These are phyloP conservation scores for Knufia fluminis DNA, from an alignment of 2,329 filamentous ascomycete genomes.

Conservation along the genomic window DNA sequence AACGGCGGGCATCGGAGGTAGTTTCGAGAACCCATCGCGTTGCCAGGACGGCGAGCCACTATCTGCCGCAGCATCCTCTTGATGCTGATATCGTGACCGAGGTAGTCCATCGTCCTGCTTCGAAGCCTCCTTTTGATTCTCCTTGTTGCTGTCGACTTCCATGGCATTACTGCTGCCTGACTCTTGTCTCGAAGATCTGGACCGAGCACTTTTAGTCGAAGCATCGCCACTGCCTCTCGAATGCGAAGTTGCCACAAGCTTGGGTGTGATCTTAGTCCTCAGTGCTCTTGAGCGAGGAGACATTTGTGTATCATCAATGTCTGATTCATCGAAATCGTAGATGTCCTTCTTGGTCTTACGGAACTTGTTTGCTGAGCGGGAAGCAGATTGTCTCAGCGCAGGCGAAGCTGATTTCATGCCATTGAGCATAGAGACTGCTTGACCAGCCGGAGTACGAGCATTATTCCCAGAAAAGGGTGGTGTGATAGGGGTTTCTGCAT, in stretches of 20 bases:
- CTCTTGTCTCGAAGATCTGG: slow-evolving; percentile 7
- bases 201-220: slow-evolving; percentile 4
- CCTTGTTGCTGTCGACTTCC: neutral
- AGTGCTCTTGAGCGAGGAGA: slow-evolving; percentile 16
- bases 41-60: neutral
- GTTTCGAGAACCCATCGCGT: neutral
- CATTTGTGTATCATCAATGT: slow-evolving; percentile 23
- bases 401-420: slow-evolving; percentile 8
- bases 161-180: slow-evolving; percentile 3
- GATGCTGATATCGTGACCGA: neutral
- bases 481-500: slow-evolving; percentile 7
- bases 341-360: slow-evolving; percentile 9
- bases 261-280: slow-evolving; percentile 7
- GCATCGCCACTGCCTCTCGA: slow-evolving; percentile 7
- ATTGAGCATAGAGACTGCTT: slow-evolving; percentile 6
- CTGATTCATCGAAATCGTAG: slow-evolving; percentile 19
- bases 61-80: neutral
- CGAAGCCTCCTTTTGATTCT: neutral
- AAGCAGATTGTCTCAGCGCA: slow-evolving; percentile 1
- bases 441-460: neutral
- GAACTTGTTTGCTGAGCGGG: slow-evolving; percentile 18
- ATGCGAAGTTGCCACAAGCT: slow-evolving; percentile 11
- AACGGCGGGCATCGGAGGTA: neutral
- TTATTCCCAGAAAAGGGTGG: slow-evolving; percentile 1
- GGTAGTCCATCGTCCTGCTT: neutral